These are phyloP conservation scores for Lactuca sativa DNA, from an alignment of 129 eudicot species.

Conservation along the genomic window DNA sequence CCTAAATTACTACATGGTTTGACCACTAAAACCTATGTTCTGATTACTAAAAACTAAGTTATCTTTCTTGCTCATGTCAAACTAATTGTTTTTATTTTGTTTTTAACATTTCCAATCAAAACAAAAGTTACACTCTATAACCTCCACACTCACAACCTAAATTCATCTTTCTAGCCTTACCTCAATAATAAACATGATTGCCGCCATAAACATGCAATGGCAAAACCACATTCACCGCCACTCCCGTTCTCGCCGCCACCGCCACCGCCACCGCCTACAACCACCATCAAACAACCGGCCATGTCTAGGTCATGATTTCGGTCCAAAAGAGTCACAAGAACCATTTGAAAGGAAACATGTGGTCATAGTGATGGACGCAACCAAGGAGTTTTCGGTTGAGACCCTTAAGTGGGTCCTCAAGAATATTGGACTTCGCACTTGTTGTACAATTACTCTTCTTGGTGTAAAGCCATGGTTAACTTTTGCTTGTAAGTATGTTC, in stretches of 20 bases:
- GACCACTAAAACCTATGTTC: slow-evolving; percentile 20
- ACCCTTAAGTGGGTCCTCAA: slow-evolving; percentile 61
- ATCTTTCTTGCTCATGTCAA: slow-evolving; percentile 25
- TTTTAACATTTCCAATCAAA: slow-evolving; percentile 28
- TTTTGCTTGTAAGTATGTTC: slow-evolving; percentile 45
- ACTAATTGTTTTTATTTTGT: slow-evolving; percentile 6
- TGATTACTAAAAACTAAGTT: slow-evolving; percentile 14
- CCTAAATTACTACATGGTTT: slow-evolving; percentile 27
- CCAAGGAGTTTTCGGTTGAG: slow-evolving; percentile 48
- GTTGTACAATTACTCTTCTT: slow-evolving; percentile 55
- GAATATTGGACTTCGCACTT: slow-evolving; percentile 35
- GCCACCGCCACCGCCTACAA: slow-evolving; percentile 2
- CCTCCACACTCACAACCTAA: slow-evolving; percentile 9
- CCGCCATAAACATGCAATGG: slow-evolving; percentile 15
- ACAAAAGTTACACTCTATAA: slow-evolving; percentile 11
- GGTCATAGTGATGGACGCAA: slow-evolving; percentile 62
- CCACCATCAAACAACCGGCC: slow-evolving; percentile 18
- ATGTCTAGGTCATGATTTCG: slow-evolving; percentile 32
- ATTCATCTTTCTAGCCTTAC: slow-evolving; percentile 21
- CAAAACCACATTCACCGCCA: slow-evolving; percentile 18
- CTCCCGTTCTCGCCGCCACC: neutral
- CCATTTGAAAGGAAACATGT: slow-evolving; percentile 40
- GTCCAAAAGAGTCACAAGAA: slow-evolving; percentile 27
- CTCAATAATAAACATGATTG: slow-evolving; percentile 22
- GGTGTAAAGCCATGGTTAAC: slow-evolving; percentile 70